A percentile compares a stretch with the other conserved stretches of the same genome.
Conservation (phyloP, 768 basidiomycete genomes). For the Suillus subalutaceus region DNA sequence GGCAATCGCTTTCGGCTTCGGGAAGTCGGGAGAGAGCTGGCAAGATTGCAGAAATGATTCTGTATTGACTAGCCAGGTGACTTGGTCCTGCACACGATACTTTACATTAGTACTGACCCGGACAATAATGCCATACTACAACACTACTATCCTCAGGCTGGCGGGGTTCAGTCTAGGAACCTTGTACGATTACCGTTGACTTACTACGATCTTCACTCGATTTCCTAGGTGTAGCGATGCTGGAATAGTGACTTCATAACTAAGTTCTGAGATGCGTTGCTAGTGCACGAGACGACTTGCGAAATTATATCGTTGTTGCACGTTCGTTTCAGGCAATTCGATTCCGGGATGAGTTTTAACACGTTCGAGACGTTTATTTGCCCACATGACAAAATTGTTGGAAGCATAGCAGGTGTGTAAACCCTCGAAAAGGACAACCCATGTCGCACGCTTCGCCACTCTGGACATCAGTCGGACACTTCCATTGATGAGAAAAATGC, state of each 20-base stretch:
- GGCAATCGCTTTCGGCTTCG: not conserved
- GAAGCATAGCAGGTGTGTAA: not conserved
- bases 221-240: not conserved
- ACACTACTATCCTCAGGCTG: not conserved
- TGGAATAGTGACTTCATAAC: not conserved
- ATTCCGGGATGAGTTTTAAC: not conserved
- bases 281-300: not conserved
- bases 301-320: not conserved
- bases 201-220: not conserved
- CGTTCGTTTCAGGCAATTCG: not conserved
- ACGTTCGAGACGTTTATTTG: not conserved
- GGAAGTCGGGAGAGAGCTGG: constrained; percentile 3
- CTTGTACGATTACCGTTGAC: not conserved
- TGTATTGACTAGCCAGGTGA: not conserved
- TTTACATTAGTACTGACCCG: not conserved
- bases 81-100: not conserved
- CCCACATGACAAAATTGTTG: not conserved
- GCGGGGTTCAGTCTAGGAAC: not conserved
- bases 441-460: not conserved
- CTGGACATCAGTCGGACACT: not conserved
- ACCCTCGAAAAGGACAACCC: not conserved
- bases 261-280: not conserved
- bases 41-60: constrained; percentile 1
- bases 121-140: not conserved
- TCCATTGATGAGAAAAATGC: not conserved